Base-by-base conservation (phyloP, 2,329 filamentous ascomycete genomes). In the Talaromyces marneffei region DNA sequence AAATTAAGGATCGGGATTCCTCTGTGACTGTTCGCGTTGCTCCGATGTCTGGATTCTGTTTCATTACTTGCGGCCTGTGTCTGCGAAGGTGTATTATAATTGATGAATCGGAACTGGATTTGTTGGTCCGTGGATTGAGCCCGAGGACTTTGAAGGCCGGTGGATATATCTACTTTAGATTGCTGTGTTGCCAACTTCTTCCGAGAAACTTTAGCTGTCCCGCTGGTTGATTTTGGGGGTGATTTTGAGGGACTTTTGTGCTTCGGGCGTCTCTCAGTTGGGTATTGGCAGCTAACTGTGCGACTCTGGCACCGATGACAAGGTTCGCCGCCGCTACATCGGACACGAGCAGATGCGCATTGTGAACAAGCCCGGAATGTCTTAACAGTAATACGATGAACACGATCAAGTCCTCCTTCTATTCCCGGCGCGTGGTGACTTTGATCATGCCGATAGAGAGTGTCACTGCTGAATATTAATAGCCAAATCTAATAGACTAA, bases 301-400 rank as follows among this genome's bases (percentile, higher is more conserved):
- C 75, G 72, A 60, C 67, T 68, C 44, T 70, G 71, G 62, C 75
- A 77, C 18, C 75, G 72, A 40, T 67, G 66, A 61, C 75, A 77
- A 48, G 75, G 73, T 7, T 63, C 65, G 14, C 73, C 73, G 5
- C 75, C 75, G 58, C 73, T 75, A 62, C 75, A 77, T 63, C 75
- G 67, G 3, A 76, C 75, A 66, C 75, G 69, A 33, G 75, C 75
- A 12, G 71, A 68, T 29, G 75, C 75, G 54, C 75, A 77, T 60
- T 72, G 70, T 58, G 68, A 75, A 57, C 75, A 77, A 3, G 75
- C 75, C 40, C 75, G 69, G 56, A 77, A 77, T 2, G 75, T 77
- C 57, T 75, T 76, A 57, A 75, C 71, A 1, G 74, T 77, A 57
- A 77, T 77, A 2, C 75, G 70, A 59, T 77, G 75, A 4, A 72